Evolutionary conservation across 208 protist genomes (phyloP).

Genomic region (Leishmania tropica): DNA sequence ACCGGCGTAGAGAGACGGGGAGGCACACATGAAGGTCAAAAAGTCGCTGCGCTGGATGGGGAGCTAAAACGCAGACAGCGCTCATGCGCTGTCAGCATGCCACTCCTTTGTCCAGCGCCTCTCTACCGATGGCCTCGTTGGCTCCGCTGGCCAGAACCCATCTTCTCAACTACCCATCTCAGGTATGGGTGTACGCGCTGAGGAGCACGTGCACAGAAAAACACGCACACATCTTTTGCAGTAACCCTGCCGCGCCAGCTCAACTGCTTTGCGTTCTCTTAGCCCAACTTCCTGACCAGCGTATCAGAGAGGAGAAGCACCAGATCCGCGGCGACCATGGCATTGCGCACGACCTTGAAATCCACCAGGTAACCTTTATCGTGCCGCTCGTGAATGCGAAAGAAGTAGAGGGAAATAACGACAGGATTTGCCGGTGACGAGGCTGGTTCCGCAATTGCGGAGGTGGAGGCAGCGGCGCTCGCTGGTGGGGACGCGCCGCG

Average conservation of each 20-base stretch:
- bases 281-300: constrained; percentile 48
- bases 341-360: constrained; percentile 66
- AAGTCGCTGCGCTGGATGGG: background rate
- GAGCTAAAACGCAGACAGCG: background rate
- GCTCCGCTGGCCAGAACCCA: no score
- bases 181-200: background rate
- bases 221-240: background rate
- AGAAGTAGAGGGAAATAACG: constrained; percentile 67
- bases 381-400: constrained; percentile 86
- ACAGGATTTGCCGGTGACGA: constrained; percentile 30
- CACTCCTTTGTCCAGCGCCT: background rate
- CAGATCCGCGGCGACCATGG: constrained; percentile 64
- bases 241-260: background rate
- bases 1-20: background rate
- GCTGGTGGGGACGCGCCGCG: background rate
- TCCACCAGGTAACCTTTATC: constrained; percentile 80
- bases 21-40: background rate
- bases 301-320: constrained; percentile 56
- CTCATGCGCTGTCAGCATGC: no score
- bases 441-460: background rate
- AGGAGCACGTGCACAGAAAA: background rate
- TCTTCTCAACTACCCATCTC: no score
- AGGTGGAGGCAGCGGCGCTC: background rate
- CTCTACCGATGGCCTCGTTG: background rate
- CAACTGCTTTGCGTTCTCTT: background rate